phyloP scores from a whole-genome alignment of 257 asterid species.

The Solanum etuberosum region DNA sequence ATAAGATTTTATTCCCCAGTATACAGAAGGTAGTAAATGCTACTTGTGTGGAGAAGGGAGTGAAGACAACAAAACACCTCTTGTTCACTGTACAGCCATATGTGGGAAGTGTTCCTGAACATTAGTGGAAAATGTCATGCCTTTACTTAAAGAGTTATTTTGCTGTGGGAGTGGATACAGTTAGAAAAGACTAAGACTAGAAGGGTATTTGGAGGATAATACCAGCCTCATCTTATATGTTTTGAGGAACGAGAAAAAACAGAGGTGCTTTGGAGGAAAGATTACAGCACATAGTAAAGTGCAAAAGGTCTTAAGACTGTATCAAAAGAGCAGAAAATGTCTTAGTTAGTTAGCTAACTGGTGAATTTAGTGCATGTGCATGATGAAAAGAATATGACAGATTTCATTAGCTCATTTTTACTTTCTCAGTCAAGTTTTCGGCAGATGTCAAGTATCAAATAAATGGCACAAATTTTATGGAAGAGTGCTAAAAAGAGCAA shows the following conservation, averaged over 20 bases:
- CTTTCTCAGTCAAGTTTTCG: background rate
- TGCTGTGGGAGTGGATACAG: background rate
- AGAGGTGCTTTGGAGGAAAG: background rate
- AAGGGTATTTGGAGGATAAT: background rate
- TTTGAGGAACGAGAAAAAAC: background rate
- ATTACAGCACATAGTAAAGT: background rate
- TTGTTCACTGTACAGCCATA: background rate
- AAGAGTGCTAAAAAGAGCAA: background rate
- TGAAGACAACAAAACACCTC: background rate
- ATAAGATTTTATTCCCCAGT: background rate
- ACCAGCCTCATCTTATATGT: background rate
- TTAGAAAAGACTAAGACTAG: background rate
- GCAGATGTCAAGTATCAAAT: background rate
- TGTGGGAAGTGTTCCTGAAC: background rate
- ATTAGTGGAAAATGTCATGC: background rate
- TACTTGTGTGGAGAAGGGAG: background rate
- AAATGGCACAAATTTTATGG: background rate
- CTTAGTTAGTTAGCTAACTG: background rate
- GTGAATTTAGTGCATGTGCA: background rate
- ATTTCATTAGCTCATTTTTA: background rate
- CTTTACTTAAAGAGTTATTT: background rate
- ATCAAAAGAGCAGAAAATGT: background rate
- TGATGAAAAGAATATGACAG: background rate
- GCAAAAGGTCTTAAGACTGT: background rate
- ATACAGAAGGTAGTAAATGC: background rate